Evolutionary conservation across 768 basidiomycete species (phyloP).

Genomic region (Boletus fagicola): DNA sequence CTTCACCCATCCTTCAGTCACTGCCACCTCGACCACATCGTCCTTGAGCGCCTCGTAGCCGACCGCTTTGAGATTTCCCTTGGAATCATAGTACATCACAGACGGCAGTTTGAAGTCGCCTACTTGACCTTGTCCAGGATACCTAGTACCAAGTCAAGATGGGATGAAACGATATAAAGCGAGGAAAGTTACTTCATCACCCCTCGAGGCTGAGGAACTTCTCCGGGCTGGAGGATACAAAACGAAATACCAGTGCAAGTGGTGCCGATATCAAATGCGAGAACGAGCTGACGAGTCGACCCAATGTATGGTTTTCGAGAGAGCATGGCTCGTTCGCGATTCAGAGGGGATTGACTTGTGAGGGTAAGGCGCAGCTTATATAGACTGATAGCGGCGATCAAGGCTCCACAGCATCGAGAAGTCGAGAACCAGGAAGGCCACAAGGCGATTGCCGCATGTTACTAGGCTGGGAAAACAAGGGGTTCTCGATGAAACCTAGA

Average conservation of each 20-base stretch:
- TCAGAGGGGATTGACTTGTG: not conserved
- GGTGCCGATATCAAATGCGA: constrained; percentile 40
- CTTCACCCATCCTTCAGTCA: constrained; percentile 42
- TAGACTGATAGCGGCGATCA: not conserved
- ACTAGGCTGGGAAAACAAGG: too few relatives aligned
- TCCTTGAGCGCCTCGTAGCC: constrained; percentile 43
- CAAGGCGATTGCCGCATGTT: too few relatives aligned
- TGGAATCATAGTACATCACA: constrained; percentile 43
- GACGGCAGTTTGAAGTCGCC: constrained; percentile 47
- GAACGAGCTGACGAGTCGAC: constrained; percentile 29
- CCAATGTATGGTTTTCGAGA: constrained; percentile 32
- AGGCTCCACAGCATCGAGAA: too few relatives aligned
- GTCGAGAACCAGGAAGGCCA: too few relatives aligned
- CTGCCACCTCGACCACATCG: constrained; percentile 33
- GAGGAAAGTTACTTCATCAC: constrained; percentile 13
- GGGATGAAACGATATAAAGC: too few relatives aligned
- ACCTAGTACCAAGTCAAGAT: constrained; percentile 19
- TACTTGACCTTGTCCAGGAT: constrained; percentile 38
- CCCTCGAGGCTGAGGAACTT: constrained; percentile 29
- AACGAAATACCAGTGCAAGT: constrained; percentile 37
- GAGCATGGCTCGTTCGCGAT: constrained; percentile 20
- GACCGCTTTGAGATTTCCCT: constrained; percentile 36
- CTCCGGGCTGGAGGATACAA: constrained; percentile 37
- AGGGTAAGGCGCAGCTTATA: constrained; percentile 7
- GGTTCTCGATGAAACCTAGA: not conserved